Base-by-base conservation (phyloP, 352 stramenopile species). In the Phytophthora aleatoria region DNA sequence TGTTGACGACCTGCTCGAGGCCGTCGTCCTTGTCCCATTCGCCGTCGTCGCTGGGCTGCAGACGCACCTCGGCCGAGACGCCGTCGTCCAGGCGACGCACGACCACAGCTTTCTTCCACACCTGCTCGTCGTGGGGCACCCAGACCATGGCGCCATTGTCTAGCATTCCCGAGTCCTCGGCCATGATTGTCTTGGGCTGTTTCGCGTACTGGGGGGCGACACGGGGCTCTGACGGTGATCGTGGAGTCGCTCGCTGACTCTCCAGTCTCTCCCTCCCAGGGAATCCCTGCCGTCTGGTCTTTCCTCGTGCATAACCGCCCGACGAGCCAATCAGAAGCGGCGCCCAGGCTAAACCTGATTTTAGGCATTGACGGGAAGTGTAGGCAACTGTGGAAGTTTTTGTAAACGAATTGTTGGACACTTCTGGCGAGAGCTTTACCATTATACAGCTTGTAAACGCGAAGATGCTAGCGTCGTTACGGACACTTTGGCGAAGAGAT, bases 81-180 rank as follows among this genome's bases (percentile, higher is more conserved):
- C 79, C 81, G 54, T 87, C 77, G 31, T 74, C 71, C 30, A 89
- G 51, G 16, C 82, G 83, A 5, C 64, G 64, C 50, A 92, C 69
- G 27, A 92, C 81, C 28, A 90, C 79, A 1, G 86, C 86, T 51
- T 85, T 85, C 74, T 90, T 90, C 86, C 86, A 94, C 8, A 94
- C 84, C 52, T 88, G 67, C 49, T 79, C 60, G 38, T 86, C 73
- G 67, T 94, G 84, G 2, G 86, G 86, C 48, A 94, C 84, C 86
- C 86, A 94, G 16, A 94, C 81, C 74, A 89, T 85, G 43, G 85
- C 82, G 45, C 79, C 78, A 62, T 83, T 76, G 67, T 89, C 81
- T 38, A 90, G 62, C 69, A 83, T 79, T 38, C 78, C 61, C 26
- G 57, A 69, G 49, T 82, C 73, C 31, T 76, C 69, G n/a, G 64